Conservation (phyloP, 352 stramenopile genomes). For the Pythium folliculosum region DNA sequence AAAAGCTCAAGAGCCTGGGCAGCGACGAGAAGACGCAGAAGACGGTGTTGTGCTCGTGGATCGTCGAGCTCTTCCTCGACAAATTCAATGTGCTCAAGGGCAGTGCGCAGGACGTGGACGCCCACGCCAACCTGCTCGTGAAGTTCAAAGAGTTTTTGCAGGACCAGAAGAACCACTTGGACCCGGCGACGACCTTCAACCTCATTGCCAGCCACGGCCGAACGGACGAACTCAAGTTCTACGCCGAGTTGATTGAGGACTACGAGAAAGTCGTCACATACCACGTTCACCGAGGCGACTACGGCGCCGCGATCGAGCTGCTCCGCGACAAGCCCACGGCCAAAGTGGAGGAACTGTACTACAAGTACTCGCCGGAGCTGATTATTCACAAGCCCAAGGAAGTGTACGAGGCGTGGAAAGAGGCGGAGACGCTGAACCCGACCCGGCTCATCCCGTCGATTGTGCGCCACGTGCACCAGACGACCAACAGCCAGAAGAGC, state of each 20-base stretch:
- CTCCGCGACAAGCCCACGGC: slow-evolving; percentile 87
- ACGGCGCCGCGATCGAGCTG: slow-evolving; percentile 87
- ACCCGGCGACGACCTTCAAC: slow-evolving; percentile 91
- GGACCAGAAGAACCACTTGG: slow-evolving; percentile 84
- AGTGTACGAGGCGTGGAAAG: slow-evolving; percentile 91
- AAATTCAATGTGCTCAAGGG: slow-evolving; percentile 89
- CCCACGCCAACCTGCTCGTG: slow-evolving; percentile 83
- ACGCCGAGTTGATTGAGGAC: slow-evolving; percentile 92
- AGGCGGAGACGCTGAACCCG: slow-evolving; percentile 87
- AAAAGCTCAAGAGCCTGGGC: slow-evolving; percentile 86
- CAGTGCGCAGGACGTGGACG: slow-evolving; percentile 82
- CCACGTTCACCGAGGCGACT: slow-evolving; percentile 90
- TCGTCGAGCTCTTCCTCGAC: slow-evolving; percentile 92
- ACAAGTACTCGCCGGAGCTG: slow-evolving; percentile 94
- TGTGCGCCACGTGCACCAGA: slow-evolving; percentile 89
- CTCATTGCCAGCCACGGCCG: slow-evolving; percentile 91
- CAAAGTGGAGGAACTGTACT: slow-evolving; percentile 93
- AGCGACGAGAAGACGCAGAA: slow-evolving; percentile 90
- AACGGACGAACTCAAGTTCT: slow-evolving; percentile 92
- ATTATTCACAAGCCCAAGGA: slow-evolving; percentile 91
- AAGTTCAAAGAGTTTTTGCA: slow-evolving; percentile 94
- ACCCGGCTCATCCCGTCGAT: slow-evolving; percentile 93
- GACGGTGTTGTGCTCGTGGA: slow-evolving; percentile 92
- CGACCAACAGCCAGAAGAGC: slow-evolving; percentile 55
- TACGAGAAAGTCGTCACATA: slow-evolving; percentile 94